A percentile compares a stretch with the other conserved stretches of the same genome.
Conservation (phyloP, 805 yeast genomes). For the Ogataea ramenticola region DNA sequence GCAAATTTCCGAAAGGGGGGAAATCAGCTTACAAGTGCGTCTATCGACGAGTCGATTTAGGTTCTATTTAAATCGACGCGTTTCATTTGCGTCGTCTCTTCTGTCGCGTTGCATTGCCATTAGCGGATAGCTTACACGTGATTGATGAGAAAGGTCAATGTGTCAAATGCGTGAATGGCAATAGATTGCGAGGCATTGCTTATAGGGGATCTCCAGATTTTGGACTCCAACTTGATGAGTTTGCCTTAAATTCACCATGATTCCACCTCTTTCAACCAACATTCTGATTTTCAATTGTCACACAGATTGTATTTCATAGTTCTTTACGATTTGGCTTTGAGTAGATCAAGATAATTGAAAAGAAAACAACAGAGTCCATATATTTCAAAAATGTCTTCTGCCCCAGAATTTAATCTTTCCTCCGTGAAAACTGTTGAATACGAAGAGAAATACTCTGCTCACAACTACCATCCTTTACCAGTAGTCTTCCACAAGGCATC, state of each 20-base stretch:
- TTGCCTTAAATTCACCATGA: background rate
- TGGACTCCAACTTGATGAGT: background rate
- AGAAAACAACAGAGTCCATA: too few relatives aligned
- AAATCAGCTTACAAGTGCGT: too few relatives aligned
- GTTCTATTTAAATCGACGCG: too few relatives aligned
- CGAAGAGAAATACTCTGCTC: conserved; percentile 85
- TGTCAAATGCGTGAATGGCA: background rate
- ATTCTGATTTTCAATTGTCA: too few relatives aligned
- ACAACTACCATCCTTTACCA: conserved; percentile 94
- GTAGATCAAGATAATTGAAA: too few relatives aligned
- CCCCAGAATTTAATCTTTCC: conserved; percentile 40
- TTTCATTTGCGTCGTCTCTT: too few relatives aligned
- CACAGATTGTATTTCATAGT: too few relatives aligned
- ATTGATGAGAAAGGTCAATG: too few relatives aligned
- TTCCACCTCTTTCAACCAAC: too few relatives aligned
- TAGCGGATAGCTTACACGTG: background rate
- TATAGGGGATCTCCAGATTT: background rate
- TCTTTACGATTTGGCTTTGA: too few relatives aligned
- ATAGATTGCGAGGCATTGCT: background rate
- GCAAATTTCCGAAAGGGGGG: background rate
- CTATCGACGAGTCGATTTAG: too few relatives aligned
- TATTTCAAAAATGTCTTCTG: background rate
- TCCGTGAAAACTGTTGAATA: conserved; percentile 57
- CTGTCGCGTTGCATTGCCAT: too few relatives aligned
- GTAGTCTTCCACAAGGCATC: conserved; percentile 81